Conservation (phyloP, 1,139 yeast species). For the Ogataea hybrid region DNA sequence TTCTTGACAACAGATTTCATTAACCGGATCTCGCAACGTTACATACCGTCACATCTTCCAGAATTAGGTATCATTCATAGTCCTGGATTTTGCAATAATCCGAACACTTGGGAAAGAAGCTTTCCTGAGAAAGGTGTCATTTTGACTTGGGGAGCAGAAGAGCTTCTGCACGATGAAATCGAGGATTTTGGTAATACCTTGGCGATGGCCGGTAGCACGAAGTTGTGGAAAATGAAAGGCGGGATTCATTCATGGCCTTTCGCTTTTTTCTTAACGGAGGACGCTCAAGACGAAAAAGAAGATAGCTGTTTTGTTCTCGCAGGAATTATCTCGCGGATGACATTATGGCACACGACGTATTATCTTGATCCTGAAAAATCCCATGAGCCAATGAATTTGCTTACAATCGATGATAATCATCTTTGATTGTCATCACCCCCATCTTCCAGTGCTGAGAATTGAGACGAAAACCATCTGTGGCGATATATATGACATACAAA, state of each 20-base stretch:
- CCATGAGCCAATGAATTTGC: constrained; percentile 32
- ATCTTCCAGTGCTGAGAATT: too few species aligned
- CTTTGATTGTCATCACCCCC: constrained; percentile 1
- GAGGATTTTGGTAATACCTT: constrained; percentile 31
- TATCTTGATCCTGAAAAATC: constrained; percentile 27
- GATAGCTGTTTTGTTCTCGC: constrained; percentile 34
- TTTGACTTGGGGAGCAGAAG: constrained; percentile 40
- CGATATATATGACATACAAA: too few species aligned
- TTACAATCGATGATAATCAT: constrained; percentile 35
- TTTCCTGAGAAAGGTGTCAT: constrained; percentile 38
- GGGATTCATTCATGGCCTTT: constrained; percentile 37
- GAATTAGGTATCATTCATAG: constrained; percentile 32
- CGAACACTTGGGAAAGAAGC: constrained; percentile 39
- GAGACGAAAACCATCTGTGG: too few species aligned
- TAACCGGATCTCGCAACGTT: constrained; percentile 13
- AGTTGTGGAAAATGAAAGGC: constrained; percentile 28
- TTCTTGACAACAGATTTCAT: constrained; percentile 19
- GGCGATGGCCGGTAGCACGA: constrained; percentile 26
- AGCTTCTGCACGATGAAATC: constrained; percentile 37
- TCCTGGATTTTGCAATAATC: constrained; percentile 37
- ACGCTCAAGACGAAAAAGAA: constrained; percentile 36
- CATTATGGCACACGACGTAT: constrained; percentile 28
- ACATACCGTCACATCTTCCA: constrained; percentile 15
- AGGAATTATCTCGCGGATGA: constrained; percentile 34
- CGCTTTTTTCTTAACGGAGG: constrained; percentile 34